Base-by-base conservation (phyloP, 2,329 filamentous ascomycete genomes). In the Penicillium brevicompactum region DNA sequence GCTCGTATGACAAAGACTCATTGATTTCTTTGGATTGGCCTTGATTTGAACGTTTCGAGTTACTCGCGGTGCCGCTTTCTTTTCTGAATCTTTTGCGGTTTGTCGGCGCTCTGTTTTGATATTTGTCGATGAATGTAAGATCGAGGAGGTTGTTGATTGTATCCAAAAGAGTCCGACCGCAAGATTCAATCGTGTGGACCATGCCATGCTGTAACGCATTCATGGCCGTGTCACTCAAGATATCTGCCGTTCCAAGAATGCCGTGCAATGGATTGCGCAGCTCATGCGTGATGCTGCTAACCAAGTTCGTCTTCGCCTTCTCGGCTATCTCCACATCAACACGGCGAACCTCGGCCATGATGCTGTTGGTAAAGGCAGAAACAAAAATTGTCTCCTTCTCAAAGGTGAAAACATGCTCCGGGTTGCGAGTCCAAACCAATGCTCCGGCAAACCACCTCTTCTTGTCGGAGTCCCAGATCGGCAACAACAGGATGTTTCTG, bases 121-220 rank as follows among this genome's bases (percentile, higher is more conserved):
- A 51, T 5, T 67, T 58, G 44, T 69, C 66, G 37, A 72, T 70
- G n/a, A 61, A 63, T 0, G 69, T 58, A 13, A 67, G 65, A 10
- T 74, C 72, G 0, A 75, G 66, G 18, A 76, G 53, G 44, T 74
- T 67, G 38, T 76, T 73, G 42, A 79, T 71, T 0, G 74, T 76
- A 45, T 78, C 76, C 1, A 78, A 61, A 0, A 79, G 61, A 0
- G 76, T 78, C 2, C 70, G 68, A 1, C 73, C 76, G 55, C 75
- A 79, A 8, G 65, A 72, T 31, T 72, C 67, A 16, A 78, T 70
- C 0, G 74, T 72, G 34, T 70, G 62, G 1, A 75, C 62, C 51
- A 75, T 54, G 3, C 65, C 64, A 14, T 60, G 59, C 32, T 74
- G 72, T 4, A 63, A 59, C 11, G 65, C 60, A 9, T 62, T 63